Evolutionary conservation across 768 basidiomycete genomes (phyloP), one percentile per base, ranked within the genome.

Genomic region (Vishniacozyma victoriae): DNA sequence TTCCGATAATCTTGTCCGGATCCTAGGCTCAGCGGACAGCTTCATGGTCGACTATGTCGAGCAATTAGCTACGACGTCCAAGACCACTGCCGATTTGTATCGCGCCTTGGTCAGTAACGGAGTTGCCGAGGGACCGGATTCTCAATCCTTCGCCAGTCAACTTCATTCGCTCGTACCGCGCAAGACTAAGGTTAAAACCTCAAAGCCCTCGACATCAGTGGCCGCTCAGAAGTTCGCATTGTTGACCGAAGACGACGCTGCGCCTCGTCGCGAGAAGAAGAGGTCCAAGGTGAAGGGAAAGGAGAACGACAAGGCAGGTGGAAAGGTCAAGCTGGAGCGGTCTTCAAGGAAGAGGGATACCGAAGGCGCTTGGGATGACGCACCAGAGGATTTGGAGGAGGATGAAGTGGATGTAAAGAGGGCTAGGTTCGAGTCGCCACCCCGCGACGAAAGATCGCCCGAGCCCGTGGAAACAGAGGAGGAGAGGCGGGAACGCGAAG

Each of bases 41-140:
- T 87, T 80, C 56, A 87, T 85, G 52, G 80, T 89, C 58, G 84
- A 89, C 75, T 95, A 83, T 70, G 84, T 95, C 27, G 76, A 87
- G 69, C 87, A 87, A 41, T 83, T 86, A 72, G 89, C 87, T 85
- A 55, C 33, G 78, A 82, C 85, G 46, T 79, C 88, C 45, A 92
- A 92, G 71, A 80, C 84, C 7, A 78, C 87, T 11, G 84, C 87
- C 33, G 79, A 78, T 35, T 79, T 96, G 31, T 89, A 90, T 66
- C 55, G 77, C n/a, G 75, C 83, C 4, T 81, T 97, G 31, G 77
- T 83, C 48, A 76, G 78, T 31, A 81, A 82, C 40, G 93, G 92
- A 55, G 76, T 97, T 40, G 86, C 90, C 33, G 79, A 86, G 64
- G 84, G 85, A 3, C 72, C 86, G 12, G 85, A 84, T 48, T 82